Evolutionary conservation across 257 asterid species (phyloP).

Genomic region (Dorcoceras hygrometricum): DNA sequence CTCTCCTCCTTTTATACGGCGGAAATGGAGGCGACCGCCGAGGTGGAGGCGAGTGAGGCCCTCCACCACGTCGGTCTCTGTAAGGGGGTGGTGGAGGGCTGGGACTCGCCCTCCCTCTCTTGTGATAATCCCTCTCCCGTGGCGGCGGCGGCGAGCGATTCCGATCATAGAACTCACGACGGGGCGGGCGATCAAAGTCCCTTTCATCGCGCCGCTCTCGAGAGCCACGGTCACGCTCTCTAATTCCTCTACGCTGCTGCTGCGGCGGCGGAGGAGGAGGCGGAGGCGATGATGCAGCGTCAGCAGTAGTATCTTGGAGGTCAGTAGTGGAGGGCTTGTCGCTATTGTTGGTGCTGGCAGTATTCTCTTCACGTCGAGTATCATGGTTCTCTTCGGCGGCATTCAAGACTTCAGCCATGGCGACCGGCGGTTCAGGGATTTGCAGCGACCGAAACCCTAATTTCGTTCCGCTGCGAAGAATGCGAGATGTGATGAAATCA

Average conservation of each 20-base stretch:
- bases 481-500: background rate
- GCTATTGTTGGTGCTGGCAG: slow-evolving; percentile 19
- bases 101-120: slow-evolving; percentile 70
- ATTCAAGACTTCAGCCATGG: slow-evolving; percentile 49
- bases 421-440: slow-evolving; percentile 13
- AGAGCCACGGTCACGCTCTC: slow-evolving; percentile 65
- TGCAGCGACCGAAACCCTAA: slow-evolving; percentile 37
- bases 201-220: slow-evolving; percentile 82
- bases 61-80: slow-evolving; percentile 72
- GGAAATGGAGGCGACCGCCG: slow-evolving; percentile 62
- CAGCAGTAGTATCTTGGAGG: slow-evolving; percentile 39
- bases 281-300: slow-evolving; percentile 57
- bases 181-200: slow-evolving; percentile 66
- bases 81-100: slow-evolving; percentile 93
- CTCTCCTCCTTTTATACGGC: slow-evolving; percentile 80
- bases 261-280: slow-evolving; percentile 67
- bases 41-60: slow-evolving; percentile 68
- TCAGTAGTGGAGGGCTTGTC: slow-evolving; percentile 37
- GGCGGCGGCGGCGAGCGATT: slow-evolving; percentile 44
- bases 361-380: slow-evolving; percentile 29
- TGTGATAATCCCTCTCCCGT: slow-evolving; percentile 61
- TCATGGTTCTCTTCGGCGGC: slow-evolving; percentile 39
- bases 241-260: slow-evolving; percentile 41
- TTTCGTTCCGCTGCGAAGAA: slow-evolving; percentile 3
- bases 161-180: slow-evolving; percentile 12